phyloP scores from a whole-genome alignment of 768 basidiomycete species.

The Podaxis sp. region DNA sequence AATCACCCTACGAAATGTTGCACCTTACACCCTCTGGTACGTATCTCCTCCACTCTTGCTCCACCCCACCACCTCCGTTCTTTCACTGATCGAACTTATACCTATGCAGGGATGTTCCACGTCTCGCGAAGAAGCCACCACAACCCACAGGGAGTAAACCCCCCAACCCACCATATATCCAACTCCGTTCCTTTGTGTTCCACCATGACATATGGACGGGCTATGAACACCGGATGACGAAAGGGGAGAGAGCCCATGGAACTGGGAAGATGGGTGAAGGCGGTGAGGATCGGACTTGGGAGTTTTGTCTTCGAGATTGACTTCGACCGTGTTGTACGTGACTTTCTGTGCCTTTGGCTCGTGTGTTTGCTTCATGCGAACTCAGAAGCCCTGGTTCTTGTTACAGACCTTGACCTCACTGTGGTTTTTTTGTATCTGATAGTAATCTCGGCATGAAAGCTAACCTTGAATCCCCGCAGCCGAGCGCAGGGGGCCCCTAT shows the following conservation, averaged over 20 bases:
- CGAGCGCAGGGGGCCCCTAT: not conserved
- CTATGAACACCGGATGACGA: slow-evolving; percentile 93
- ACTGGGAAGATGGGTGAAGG: slow-evolving; percentile 65
- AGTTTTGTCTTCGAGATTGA: slow-evolving; percentile 56
- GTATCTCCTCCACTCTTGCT: slow-evolving; percentile 14
- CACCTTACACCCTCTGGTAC: slow-evolving; percentile 86
- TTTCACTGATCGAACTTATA: slow-evolving; percentile 2
- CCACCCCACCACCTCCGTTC: not conserved
- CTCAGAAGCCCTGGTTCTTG: not conserved
- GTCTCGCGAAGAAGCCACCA: slow-evolving; percentile 72
- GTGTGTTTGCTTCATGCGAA: not conserved
- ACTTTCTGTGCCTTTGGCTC: not conserved
- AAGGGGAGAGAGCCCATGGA: slow-evolving; percentile 72
- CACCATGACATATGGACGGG: slow-evolving; percentile 67
- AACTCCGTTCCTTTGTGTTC: slow-evolving; percentile 80
- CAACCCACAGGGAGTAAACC: slow-evolving; percentile 39
- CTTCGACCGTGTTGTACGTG: not conserved
- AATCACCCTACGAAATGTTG: slow-evolving; percentile 80
- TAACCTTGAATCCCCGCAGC: not conserved
- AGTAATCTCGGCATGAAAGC: not conserved
- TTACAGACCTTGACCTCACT: not conserved
- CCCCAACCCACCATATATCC: slow-evolving; percentile 62
- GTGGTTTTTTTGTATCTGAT: not conserved
- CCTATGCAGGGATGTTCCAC: slow-evolving; percentile 63
- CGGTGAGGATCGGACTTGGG: slow-evolving; percentile 85